phyloP scores from a whole-genome alignment of 768 basidiomycete species.

The Pleurotus djamor region DNA sequence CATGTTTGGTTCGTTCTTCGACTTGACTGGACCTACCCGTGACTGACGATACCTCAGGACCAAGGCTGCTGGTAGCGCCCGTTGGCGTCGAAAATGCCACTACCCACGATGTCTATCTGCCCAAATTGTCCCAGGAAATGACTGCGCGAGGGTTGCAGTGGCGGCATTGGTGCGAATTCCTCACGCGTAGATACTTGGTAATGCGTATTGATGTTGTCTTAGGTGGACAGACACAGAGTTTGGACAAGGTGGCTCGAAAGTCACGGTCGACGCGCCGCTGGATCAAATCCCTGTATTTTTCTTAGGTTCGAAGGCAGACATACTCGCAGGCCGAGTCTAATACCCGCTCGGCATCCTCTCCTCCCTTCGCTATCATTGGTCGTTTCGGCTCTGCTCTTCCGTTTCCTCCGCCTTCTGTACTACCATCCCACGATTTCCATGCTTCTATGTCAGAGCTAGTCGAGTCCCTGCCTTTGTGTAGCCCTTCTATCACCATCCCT shows the following conservation, averaged over 20 bases:
- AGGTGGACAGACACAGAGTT: slow-evolving; percentile 32
- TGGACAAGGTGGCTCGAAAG: slow-evolving; percentile 21
- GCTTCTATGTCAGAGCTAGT: too few relatives aligned
- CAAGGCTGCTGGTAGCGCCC: slow-evolving; percentile 27
- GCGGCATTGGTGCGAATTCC: slow-evolving; percentile 25
- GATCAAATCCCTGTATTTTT: slow-evolving; percentile 32
- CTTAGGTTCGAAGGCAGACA: slow-evolving; percentile 26
- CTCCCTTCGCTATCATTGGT: too few relatives aligned
- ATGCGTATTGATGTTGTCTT: background rate
- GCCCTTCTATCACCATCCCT: too few relatives aligned
- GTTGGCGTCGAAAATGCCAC: slow-evolving; percentile 26
- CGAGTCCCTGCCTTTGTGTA: too few relatives aligned
- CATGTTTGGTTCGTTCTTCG: slow-evolving; percentile 25
- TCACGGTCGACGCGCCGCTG: slow-evolving; percentile 25
- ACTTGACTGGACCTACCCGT: background rate
- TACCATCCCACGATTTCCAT: too few relatives aligned
- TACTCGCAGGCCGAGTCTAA: slow-evolving; percentile 12
- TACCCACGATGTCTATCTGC: slow-evolving; percentile 25
- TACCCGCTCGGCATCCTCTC: too few relatives aligned
- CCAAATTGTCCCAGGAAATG: slow-evolving; percentile 15
- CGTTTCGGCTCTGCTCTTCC: too few relatives aligned
- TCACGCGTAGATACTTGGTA: background rate
- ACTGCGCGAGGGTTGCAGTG: slow-evolving; percentile 17
- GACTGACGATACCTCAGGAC: slow-evolving; percentile 13
- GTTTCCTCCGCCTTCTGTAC: too few relatives aligned